Percentiles rank a stretch among this genome's conserved stretches.
These are phyloP conservation scores for Nepenthes gracilis DNA, from an alignment of 148 eudicot species.

Conservation along the genomic window DNA sequence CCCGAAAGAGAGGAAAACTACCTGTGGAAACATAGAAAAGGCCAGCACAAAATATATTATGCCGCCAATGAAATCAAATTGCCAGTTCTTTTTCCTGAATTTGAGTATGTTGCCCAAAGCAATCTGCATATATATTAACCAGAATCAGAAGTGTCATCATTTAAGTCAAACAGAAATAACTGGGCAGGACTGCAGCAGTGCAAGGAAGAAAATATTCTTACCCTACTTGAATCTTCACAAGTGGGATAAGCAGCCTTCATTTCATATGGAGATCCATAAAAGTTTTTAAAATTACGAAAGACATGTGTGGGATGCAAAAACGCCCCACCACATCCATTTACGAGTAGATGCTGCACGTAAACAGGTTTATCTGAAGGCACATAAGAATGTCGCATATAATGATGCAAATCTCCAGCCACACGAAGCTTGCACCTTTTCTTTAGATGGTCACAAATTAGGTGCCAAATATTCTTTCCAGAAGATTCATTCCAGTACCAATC, in stretches of 20 bases:
- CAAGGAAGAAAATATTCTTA: slow-evolving; percentile 8
- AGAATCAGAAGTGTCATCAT: neutral
- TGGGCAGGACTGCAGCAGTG: neutral
- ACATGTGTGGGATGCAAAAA: slow-evolving; percentile 98
- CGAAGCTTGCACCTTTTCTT: slow-evolving; percentile 92
- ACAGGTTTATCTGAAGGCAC: slow-evolving; percentile 75
- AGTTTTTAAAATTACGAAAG: slow-evolving; percentile 57
- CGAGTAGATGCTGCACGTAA: slow-evolving; percentile 81
- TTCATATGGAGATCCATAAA: slow-evolving; percentile 51
- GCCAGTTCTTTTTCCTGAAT: slow-evolving; percentile 99
- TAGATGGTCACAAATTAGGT: slow-evolving; percentile 70
- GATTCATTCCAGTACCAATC: slow-evolving; percentile 93
- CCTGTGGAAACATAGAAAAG: slow-evolving; percentile 99
- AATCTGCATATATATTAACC: slow-evolving; percentile 43
- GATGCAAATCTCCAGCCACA: slow-evolving; percentile 96
- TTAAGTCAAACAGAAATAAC: neutral
- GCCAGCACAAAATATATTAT: slow-evolving; percentile 83
- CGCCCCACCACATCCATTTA: slow-evolving; percentile 98
- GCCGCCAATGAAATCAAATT: slow-evolving; percentile 95
- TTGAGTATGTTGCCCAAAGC: slow-evolving; percentile 95
- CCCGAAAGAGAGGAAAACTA: slow-evolving; percentile 10
- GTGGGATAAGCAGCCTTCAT: slow-evolving; percentile 84
- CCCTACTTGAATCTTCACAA: slow-evolving; percentile 96
- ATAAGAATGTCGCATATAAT: slow-evolving; percentile 90
- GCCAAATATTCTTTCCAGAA: slow-evolving; percentile 70